Evolutionary conservation across 768 basidiomycete species (phyloP).

Genomic region (Sporobolomyces phaffii): DNA sequence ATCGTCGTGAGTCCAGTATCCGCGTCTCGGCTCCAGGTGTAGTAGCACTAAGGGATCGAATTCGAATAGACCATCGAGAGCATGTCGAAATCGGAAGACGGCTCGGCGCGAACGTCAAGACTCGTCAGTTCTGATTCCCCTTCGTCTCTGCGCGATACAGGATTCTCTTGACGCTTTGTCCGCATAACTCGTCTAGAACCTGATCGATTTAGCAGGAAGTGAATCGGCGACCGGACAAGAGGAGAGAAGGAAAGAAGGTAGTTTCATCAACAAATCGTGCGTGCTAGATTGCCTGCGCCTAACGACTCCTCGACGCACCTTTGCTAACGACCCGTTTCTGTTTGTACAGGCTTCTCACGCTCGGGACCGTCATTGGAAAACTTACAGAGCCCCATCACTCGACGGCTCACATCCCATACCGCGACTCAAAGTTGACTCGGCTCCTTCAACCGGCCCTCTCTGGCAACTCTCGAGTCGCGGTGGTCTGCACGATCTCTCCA

Average conservation of each 20-base stretch:
- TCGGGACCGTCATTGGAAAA: slow-evolving; percentile 86
- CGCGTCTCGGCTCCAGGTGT: too few relatives aligned
- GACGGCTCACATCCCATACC: slow-evolving; percentile 85
- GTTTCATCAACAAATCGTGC: slow-evolving; percentile 72
- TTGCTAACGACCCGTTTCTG: not conserved
- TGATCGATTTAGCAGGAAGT: slow-evolving; percentile 93
- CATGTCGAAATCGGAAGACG: slow-evolving; percentile 47
- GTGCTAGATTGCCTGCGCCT: slow-evolving; percentile 6
- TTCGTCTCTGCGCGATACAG: not conserved
- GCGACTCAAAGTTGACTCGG: slow-evolving; percentile 74
- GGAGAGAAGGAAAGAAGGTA: slow-evolving; percentile 90
- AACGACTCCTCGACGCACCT: too few relatives aligned
- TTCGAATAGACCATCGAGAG: slow-evolving; percentile 32
- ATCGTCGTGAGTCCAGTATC: slow-evolving; percentile 57
- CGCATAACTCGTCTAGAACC: slow-evolving; percentile 53
- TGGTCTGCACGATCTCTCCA: slow-evolving; percentile 92
- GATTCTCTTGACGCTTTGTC: not conserved
- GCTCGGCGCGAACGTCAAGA: slow-evolving; percentile 68
- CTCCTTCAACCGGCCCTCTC: slow-evolving; percentile 91
- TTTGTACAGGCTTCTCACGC: slow-evolving; percentile 67
- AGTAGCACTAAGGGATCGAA: too few relatives aligned
- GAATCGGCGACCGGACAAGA: slow-evolving; percentile 94
- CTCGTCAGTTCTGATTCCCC: slow-evolving; percentile 28
- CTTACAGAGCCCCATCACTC: slow-evolving; percentile 64
- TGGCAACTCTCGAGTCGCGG: slow-evolving; percentile 90